phyloP scores from a whole-genome alignment of 371 early-diverging fungal species.

The Dichotomocladium elegans region DNA sequence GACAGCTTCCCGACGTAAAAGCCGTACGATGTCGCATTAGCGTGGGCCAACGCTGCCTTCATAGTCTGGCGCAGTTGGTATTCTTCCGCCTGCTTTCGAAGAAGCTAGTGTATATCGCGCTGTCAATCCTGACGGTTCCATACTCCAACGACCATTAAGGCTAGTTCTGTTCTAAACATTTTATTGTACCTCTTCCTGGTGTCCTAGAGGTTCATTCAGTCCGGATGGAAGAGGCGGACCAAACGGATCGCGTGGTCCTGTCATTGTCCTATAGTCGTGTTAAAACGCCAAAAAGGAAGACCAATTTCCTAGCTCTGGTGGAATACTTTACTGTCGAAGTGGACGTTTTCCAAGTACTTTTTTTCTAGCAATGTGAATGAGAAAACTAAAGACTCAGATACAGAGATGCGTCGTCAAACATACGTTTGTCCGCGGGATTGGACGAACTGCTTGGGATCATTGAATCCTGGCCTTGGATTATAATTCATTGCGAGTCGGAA shows the following conservation, averaged over 20 bases:
- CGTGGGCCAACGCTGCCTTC: slow-evolving; percentile 14
- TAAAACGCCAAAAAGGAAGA: neutral
- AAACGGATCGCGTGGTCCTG: neutral
- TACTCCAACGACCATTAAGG: neutral
- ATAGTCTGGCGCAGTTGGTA: slow-evolving; percentile 13
- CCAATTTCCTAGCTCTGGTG: neutral
- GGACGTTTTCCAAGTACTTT: neutral
- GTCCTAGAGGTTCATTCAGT: neutral
- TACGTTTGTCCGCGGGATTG: neutral
- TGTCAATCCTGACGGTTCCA: neutral
- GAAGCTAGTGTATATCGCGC: neutral
- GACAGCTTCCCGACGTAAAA: slow-evolving; percentile 11
- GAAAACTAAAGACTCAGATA: neutral
- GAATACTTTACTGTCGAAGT: no score
- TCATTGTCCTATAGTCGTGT: neutral
- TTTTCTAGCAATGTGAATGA: neutral
- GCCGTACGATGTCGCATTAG: slow-evolving; percentile 12
- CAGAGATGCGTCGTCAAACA: neutral
- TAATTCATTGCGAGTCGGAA: no score
- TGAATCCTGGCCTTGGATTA: neutral
- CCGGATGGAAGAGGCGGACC: neutral
- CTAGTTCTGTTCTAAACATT: no score
- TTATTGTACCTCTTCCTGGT: neutral
- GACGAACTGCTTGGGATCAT: neutral
- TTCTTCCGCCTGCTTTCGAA: slow-evolving; percentile 20